These are phyloP conservation scores for Fistulinella prunicolor DNA, from an alignment of 768 basidiomycete genomes.

Conservation along the genomic window DNA sequence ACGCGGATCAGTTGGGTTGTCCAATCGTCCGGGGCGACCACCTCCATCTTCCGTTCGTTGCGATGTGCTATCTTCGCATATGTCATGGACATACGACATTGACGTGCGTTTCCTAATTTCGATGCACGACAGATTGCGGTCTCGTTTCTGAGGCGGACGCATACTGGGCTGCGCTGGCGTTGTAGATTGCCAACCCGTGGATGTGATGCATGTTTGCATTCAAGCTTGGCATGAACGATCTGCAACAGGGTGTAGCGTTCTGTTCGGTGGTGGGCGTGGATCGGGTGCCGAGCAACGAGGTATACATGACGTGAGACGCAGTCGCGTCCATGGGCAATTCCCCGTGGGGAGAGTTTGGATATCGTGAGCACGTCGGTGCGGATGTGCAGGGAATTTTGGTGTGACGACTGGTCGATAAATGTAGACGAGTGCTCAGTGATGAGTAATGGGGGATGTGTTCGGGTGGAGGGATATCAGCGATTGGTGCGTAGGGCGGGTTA, in stretches of 20 bases:
- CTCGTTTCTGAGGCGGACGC: conserved; percentile 85
- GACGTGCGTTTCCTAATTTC: conserved; percentile 92
- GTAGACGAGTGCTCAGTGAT: conserved; percentile 6
- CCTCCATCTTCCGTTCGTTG: conserved; percentile 91
- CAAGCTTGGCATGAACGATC: conserved; percentile 91
- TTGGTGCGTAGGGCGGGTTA: conserved; percentile 67
- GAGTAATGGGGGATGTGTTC: conserved; percentile 2
- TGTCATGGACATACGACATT: conserved; percentile 76
- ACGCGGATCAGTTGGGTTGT: conserved; percentile 99
- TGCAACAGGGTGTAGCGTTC: conserved; percentile 94
- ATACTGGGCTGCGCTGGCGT: conserved; percentile 85
- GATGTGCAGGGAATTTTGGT: conserved; percentile 70
- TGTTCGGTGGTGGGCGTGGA: conserved; percentile 97
- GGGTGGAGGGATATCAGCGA: conserved; percentile 44
- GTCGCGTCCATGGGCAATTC: conserved; percentile 78
- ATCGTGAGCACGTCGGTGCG: conserved; percentile 61
- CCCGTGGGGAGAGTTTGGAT: conserved; percentile 83
- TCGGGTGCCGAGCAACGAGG: conserved; percentile 88
- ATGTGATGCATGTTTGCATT: conserved; percentile 88
- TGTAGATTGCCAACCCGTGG: conserved; percentile 97
- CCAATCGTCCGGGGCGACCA: conserved; percentile 97
- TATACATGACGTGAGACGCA: conserved; percentile 95
- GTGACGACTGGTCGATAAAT: conserved; percentile 56
- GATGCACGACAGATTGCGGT: conserved; percentile 95
- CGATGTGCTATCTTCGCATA: conserved; percentile 92